Percentiles rank a stretch among this genome's conserved stretches.
phyloP scores from a whole-genome alignment of 108 stramenopile species.

The Nitzschia inconspicua region DNA sequence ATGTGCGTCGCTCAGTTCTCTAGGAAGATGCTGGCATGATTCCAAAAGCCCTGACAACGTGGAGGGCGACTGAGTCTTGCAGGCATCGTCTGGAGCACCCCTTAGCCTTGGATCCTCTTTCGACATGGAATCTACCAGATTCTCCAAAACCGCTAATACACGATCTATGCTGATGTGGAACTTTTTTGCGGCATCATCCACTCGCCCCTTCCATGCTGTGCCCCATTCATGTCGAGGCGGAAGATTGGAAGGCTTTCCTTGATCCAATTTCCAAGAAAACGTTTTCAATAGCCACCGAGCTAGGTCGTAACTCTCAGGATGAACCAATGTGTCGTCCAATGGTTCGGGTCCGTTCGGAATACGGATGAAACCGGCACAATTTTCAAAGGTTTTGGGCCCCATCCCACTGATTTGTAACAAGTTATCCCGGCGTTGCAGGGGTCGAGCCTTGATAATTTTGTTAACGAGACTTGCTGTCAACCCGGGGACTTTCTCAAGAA shows the following conservation, averaged over 20 bases:
- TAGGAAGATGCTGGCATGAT: constrained; percentile 4
- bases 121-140: constrained; percentile 50
- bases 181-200: constrained; percentile 31
- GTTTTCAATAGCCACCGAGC: constrained; percentile 47
- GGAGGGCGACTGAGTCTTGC: background rate
- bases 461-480: constrained; percentile 25
- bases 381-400: constrained; percentile 60
- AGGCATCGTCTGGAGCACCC: background rate
- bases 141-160: constrained; percentile 36
- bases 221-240: constrained; percentile 27
- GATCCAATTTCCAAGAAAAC: constrained; percentile 34
- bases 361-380: constrained; percentile 59
- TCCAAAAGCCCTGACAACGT: background rate
- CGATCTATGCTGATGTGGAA: constrained; percentile 34
- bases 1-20: background rate
- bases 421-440: constrained; percentile 38
- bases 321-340: constrained; percentile 54
- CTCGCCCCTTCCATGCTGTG: constrained; percentile 17
- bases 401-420: constrained; percentile 50
- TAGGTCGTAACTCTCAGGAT: constrained; percentile 63
- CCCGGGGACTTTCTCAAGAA: constrained; percentile 57
- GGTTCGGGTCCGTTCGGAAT: constrained; percentile 42
- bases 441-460: constrained; percentile 46
- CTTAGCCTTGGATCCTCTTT: constrained; percentile 47
- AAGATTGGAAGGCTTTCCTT: constrained; percentile 11